Percentiles rank a stretch among this genome's conserved stretches.
Evolutionary conservation across 2,329 filamentous ascomycete genomes (phyloP).

Genomic region (Venturia carpophila): DNA sequence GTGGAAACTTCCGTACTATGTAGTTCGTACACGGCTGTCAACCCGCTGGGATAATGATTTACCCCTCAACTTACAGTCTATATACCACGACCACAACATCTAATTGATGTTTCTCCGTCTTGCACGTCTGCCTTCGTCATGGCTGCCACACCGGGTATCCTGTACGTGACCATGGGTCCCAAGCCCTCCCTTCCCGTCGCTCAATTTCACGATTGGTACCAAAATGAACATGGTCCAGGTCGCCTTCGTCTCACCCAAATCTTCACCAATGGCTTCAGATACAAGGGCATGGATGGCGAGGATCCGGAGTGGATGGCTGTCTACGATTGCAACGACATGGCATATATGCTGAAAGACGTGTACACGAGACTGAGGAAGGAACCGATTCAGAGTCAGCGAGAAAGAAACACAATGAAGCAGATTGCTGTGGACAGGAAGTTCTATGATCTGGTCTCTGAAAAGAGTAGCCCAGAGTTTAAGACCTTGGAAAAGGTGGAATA

Average conservation of each 20-base stretch:
- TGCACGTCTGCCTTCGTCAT: slow-evolving; percentile 25
- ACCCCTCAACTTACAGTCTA: background rate
- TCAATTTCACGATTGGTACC: slow-evolving; percentile 88
- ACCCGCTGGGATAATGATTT: background rate
- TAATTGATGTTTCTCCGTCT: slow-evolving; percentile 1
- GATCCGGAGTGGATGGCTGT: slow-evolving; percentile 65
- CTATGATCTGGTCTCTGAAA: slow-evolving; percentile 56
- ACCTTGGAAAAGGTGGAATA: slow-evolving; percentile 54
- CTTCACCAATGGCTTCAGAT: slow-evolving; percentile 65
- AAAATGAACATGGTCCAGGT: slow-evolving; percentile 82
- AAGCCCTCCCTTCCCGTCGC: slow-evolving; percentile 54
- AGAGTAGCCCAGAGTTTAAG: slow-evolving; percentile 43
- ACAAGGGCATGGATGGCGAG: slow-evolving; percentile 54
- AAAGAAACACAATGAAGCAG: slow-evolving; percentile 54
- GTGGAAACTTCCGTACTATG: too few species aligned
- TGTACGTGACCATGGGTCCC: slow-evolving; percentile 84
- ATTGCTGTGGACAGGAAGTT: slow-evolving; percentile 63
- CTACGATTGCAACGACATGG: slow-evolving; percentile 74
- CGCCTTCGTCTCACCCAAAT: slow-evolving; percentile 69
- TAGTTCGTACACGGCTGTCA: background rate
- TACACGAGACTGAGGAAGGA: slow-evolving; percentile 59
- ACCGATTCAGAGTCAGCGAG: slow-evolving; percentile 49
- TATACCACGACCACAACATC: background rate
- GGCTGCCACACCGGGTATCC: slow-evolving; percentile 54
- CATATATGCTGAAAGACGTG: slow-evolving; percentile 58